Evolutionary conservation across 768 basidiomycete genomes (phyloP).

Genomic region (Pisolithus orientalis): DNA sequence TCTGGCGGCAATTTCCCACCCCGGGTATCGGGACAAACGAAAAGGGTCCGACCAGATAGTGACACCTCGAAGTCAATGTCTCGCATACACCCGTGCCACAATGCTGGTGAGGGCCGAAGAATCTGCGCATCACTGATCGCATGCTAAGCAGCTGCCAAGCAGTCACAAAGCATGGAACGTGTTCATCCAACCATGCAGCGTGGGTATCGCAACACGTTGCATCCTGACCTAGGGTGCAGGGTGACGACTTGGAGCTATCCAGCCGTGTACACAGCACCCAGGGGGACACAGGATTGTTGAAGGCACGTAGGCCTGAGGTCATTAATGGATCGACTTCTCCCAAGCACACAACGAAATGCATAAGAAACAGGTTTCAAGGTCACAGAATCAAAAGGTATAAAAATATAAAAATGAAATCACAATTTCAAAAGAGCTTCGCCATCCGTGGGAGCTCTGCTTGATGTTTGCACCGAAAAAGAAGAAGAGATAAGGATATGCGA

Average conservation of each 20-base stretch:
- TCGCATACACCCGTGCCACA: conserved; percentile 18
- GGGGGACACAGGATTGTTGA: not conserved
- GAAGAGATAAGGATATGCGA: not conserved
- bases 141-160: conserved; percentile 13
- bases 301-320: conserved; percentile 4
- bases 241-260: not conserved
- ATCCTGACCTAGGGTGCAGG: conserved; percentile 19
- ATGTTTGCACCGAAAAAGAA: not conserved
- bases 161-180: conserved; percentile 10
- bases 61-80: conserved; percentile 14
- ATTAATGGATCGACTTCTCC: not conserved
- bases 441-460: not conserved
- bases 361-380: conserved; percentile 2
- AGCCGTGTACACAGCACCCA: too few relatives aligned
- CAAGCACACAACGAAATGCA: conserved; percentile 12
- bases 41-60: conserved; percentile 8
- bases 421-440: not conserved
- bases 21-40: conserved; percentile 11
- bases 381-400: conserved; percentile 5
- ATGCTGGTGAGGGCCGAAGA: conserved; percentile 7
- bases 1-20: conserved; percentile 2
- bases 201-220: conserved; percentile 21
- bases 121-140: conserved; percentile 12
- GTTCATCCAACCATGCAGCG: conserved; percentile 25
- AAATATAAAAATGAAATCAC: not conserved